These are phyloP conservation scores for slime mould (Dictyostelium discoideum) DNA, from an alignment of 78 protist species.

Conservation along the genomic window dicty_2.7 NC_007090.3:4738501-4739000, in stretches of 20 bases:
- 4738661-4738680: slow-evolving; percentile 61
- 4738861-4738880: slow-evolving; percentile 79
- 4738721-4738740: slow-evolving; percentile 25
- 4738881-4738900: slow-evolving; percentile 89
- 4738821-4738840: slow-evolving; percentile 87
- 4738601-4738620: slow-evolving; percentile 69
- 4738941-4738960: slow-evolving; percentile 83
- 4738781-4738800: slow-evolving; percentile 89
- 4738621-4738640: slow-evolving; percentile 76
- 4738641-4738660: slow-evolving; percentile 51
- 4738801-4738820: slow-evolving; percentile 88
- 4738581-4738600: slow-evolving; percentile 27
- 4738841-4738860: slow-evolving; percentile 81
- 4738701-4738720: slow-evolving; percentile 44
- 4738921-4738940: slow-evolving; percentile 79
- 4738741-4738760: slow-evolving; percentile 82
- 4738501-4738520: not conserved
- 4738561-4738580: not conserved
- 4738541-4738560: not conserved
- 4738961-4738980: slow-evolving; percentile 93
- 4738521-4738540: not conserved
- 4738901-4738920: slow-evolving; percentile 85
- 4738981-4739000: slow-evolving; percentile 89
- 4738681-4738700: slow-evolving; percentile 71
- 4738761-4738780: slow-evolving; percentile 80